Evolutionary conservation across 441 rosid species (phyloP).

Genomic region (Bruguiera hainesii): DNA sequence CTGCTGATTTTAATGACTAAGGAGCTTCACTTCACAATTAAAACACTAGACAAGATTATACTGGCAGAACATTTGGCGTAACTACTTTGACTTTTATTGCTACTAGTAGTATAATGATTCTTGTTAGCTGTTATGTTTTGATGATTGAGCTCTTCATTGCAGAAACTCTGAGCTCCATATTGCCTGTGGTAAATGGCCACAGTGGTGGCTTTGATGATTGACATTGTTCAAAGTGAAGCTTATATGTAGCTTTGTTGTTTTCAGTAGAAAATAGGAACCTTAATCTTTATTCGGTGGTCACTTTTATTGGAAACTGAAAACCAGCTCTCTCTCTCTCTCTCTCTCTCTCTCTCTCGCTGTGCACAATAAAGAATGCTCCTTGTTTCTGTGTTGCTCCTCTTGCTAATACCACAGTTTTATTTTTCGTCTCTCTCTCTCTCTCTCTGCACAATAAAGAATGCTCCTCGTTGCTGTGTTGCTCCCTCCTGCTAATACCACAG

Average conservation of each 20-base stretch:
- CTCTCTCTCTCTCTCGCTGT: too few species aligned
- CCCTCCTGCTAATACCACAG: slow-evolving; percentile 1
- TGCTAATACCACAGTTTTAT: too few species aligned
- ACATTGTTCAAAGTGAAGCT: not conserved
- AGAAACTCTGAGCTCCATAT: not conserved
- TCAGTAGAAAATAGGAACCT: not conserved
- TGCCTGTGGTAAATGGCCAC: not conserved
- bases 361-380: not conserved
- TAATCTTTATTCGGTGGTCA: not conserved
- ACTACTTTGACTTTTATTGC: not conserved
- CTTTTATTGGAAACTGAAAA: not conserved
- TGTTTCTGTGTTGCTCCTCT: not conserved
- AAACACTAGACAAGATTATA: too few species aligned
- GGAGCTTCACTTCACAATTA: too few species aligned
- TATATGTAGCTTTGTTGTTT: not conserved
- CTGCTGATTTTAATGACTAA: too few species aligned
- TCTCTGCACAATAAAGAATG: too few species aligned
- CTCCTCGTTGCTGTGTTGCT: not conserved
- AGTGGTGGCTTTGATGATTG: not conserved
- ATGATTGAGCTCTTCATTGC: not conserved
- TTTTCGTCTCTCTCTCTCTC: too few species aligned
- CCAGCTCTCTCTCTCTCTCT: too few species aligned
- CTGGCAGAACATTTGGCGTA: too few species aligned
- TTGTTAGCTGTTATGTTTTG: not conserved
- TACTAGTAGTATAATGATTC: not conserved